phyloP scores from a whole-genome alignment of 768 basidiomycete genomes.

The Cystofilobasidium capitatum region DNA sequence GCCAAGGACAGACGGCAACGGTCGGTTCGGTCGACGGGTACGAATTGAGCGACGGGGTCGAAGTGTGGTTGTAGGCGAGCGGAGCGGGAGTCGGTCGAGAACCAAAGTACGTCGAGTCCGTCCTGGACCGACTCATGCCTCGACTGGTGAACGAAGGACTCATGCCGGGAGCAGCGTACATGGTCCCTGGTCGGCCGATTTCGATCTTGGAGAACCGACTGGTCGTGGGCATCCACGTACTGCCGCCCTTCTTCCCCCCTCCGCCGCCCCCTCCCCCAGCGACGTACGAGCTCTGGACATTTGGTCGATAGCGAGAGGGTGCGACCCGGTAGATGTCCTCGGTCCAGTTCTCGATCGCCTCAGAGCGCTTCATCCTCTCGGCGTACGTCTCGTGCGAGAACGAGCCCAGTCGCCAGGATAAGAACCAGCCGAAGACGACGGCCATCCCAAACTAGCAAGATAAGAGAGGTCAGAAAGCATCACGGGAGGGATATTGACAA shows the following conservation, averaged over 20 bases:
- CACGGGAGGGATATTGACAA: no score
- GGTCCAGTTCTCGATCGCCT: conserved; percentile 92
- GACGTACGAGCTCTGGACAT: conserved; percentile 53
- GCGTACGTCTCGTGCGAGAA: conserved; percentile 91
- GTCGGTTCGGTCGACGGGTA: conserved; percentile 25
- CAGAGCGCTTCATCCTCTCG: conserved; percentile 76
- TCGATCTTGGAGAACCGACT: conserved; percentile 56
- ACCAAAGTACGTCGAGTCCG: background rate
- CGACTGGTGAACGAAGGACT: no score
- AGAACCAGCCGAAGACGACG: conserved; percentile 94
- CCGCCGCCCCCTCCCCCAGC: conserved; percentile 51
- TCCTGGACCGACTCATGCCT: no score
- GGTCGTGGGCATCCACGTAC: conserved; percentile 45
- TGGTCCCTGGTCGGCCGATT: conserved; percentile 29
- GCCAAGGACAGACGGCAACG: conserved; percentile 69
- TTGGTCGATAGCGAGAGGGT: conserved; percentile 80
- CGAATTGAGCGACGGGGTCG: conserved; percentile 35
- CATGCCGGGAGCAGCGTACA: background rate
- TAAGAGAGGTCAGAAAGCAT: no score
- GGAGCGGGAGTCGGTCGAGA: conserved; percentile 76
- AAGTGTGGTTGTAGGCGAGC: conserved; percentile 48
- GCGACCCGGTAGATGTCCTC: conserved; percentile 91
- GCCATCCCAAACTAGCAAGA: conserved; percentile 73
- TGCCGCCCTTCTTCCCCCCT: conserved; percentile 41
- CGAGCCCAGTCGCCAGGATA: conserved; percentile 83